Conservation (phyloP, 2,329 filamentous ascomycete genomes). For the Tolypocladium endophyticum region DNA sequence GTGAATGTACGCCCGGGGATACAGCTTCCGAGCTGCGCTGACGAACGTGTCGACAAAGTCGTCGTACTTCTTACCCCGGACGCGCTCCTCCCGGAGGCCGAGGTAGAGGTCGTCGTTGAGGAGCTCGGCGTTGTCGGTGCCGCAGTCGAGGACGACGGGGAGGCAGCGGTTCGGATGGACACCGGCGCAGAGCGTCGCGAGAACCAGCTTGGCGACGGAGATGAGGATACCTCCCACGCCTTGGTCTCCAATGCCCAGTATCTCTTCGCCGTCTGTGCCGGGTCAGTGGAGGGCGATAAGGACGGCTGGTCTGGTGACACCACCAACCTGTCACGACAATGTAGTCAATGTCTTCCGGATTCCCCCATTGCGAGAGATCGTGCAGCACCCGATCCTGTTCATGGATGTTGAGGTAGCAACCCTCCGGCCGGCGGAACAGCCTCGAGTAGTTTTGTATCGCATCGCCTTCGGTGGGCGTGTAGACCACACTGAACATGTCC, state of each 20-base stretch:
- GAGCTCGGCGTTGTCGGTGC: constrained; percentile 69
- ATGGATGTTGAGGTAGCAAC: constrained; percentile 69
- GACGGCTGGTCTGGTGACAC: not conserved
- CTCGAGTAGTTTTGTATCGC: constrained; percentile 78
- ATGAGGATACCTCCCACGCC: constrained; percentile 79
- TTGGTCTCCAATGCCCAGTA: constrained; percentile 82
- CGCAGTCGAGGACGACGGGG: constrained; percentile 76
- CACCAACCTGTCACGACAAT: constrained; percentile 71
- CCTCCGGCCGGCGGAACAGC: constrained; percentile 67
- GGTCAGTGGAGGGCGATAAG: constrained; percentile 6
- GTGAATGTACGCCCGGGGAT: constrained; percentile 74
- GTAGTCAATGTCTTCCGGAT: constrained; percentile 68
- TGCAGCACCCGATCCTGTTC: constrained; percentile 56
- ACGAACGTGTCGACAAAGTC: constrained; percentile 69
- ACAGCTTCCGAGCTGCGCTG: constrained; percentile 53
- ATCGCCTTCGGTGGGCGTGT: constrained; percentile 82
- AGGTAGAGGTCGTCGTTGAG: constrained; percentile 72
- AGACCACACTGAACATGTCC: constrained; percentile 86
- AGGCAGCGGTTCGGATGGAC: constrained; percentile 70
- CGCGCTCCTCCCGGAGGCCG: constrained; percentile 56
- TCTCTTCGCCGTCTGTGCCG: constrained; percentile 49
- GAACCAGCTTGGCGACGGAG: constrained; percentile 69
- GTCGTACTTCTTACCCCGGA: constrained; percentile 64
- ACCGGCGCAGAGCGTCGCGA: constrained; percentile 80
- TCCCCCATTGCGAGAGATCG: constrained; percentile 57